Evolutionary conservation across 1,284 basidiomycete genomes (phyloP).

Genomic region (Rhizoctonia solani): DNA sequence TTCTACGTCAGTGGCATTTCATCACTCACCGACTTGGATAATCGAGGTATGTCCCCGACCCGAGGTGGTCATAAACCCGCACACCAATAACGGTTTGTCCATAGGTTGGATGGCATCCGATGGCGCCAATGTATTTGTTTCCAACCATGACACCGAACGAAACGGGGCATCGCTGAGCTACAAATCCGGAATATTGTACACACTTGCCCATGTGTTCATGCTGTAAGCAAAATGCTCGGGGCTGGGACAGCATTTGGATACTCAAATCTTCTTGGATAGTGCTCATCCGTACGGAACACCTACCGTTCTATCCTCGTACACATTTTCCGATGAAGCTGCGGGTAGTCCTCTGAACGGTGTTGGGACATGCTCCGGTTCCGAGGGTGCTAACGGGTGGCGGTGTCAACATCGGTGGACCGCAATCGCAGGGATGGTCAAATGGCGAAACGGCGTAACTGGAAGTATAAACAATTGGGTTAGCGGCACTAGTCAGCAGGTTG

Average conservation of each 20-base stretch:
- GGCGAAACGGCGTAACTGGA: slow-evolving; percentile 57
- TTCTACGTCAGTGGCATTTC: slow-evolving; percentile 60
- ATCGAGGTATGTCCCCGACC: neutral
- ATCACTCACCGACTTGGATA: slow-evolving; percentile 43
- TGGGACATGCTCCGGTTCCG: slow-evolving; percentile 58
- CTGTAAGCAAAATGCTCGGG: slow-evolving; percentile 46
- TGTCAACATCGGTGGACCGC: slow-evolving; percentile 61
- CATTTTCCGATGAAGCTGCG: slow-evolving; percentile 54
- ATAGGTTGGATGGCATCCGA: slow-evolving; percentile 61
- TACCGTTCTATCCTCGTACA: slow-evolving; percentile 64
- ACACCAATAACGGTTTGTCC: neutral
- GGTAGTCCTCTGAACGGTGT: slow-evolving; percentile 60
- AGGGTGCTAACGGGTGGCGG: slow-evolving; percentile 58
- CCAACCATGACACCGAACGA: slow-evolving; percentile 71
- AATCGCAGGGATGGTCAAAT: slow-evolving; percentile 64
- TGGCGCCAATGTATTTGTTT: slow-evolving; percentile 66
- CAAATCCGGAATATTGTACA: slow-evolving; percentile 65
- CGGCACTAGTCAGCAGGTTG: slow-evolving; percentile 59
- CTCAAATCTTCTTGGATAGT: slow-evolving; percentile 35
- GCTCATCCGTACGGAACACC: slow-evolving; percentile 70
- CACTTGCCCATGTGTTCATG: slow-evolving; percentile 63
- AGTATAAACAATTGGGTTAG: slow-evolving; percentile 59
- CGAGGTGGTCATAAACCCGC: no score
- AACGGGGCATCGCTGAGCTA: slow-evolving; percentile 59
- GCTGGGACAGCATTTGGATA: neutral